Conservation (phyloP, 352 stramenopile genomes). For the Globisporangium heterothallicum region DNA sequence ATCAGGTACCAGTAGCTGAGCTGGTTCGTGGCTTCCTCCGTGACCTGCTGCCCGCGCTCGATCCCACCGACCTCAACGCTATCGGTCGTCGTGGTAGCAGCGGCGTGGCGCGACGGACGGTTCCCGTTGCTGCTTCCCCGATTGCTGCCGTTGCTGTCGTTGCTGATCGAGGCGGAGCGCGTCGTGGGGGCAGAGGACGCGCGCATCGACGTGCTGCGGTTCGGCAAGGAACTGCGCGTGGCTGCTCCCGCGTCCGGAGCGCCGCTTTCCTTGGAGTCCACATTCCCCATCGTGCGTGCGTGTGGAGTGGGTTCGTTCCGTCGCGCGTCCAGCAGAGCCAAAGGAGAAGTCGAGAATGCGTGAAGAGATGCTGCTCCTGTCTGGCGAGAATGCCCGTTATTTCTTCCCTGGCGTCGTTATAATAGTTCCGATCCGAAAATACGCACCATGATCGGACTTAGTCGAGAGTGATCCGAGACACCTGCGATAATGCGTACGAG, state of each 20-base stretch:
- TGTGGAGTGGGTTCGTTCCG: too few species aligned
- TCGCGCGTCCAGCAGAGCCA: too few species aligned
- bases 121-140: background rate
- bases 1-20: slow-evolving; percentile 84
- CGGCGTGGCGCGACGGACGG: slow-evolving; percentile 1
- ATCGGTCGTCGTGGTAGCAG: background rate
- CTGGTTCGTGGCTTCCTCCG: slow-evolving; percentile 71
- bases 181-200: slow-evolving; percentile 8
- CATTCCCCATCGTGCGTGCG: slow-evolving; percentile 10
- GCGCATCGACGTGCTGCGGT: slow-evolving; percentile 4
- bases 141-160: slow-evolving; percentile 6
- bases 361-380: too few species aligned
- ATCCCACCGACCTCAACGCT: slow-evolving; percentile 56
- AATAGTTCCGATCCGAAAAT: background rate
- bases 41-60: slow-evolving; percentile 58
- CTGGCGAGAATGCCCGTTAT: too few species aligned
- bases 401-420: slow-evolving; percentile 3
- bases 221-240: slow-evolving; percentile 7
- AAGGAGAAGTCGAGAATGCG: too few species aligned
- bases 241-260: background rate
- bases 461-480: background rate
- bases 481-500: background rate
- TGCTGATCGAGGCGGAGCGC: slow-evolving; percentile 4
- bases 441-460: background rate
- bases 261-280: slow-evolving; percentile 6